Percentiles rank a stretch among this genome's conserved stretches.
phyloP scores from a whole-genome alignment of 2,329 filamentous ascomycete genomes.

The Aspergillus aculeatus region DNA sequence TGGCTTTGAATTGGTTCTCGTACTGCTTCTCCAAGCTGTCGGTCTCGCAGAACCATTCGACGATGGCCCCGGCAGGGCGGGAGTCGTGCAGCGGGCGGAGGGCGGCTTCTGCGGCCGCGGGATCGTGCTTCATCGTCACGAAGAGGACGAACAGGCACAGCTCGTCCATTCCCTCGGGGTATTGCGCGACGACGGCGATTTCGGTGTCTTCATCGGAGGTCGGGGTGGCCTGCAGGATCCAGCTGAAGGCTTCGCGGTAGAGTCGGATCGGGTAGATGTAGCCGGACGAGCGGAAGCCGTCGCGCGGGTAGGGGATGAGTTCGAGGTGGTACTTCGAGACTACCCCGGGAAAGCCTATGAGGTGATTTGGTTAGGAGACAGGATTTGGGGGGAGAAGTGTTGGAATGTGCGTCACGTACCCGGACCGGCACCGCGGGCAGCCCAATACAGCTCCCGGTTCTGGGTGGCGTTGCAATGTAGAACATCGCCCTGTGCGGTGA shows the following conservation, averaged over 20 bases:
- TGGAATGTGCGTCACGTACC: slow-evolving; percentile 25
- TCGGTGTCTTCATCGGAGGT: slow-evolving; percentile 23
- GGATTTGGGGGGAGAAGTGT: too few relatives aligned
- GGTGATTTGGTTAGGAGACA: too few relatives aligned
- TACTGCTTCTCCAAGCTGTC: slow-evolving; percentile 34
- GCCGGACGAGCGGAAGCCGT: slow-evolving; percentile 33
- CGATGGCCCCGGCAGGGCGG: slow-evolving; percentile 38
- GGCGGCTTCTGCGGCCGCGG: slow-evolving; percentile 14
- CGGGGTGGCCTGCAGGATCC: slow-evolving; percentile 38
- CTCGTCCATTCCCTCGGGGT: slow-evolving; percentile 38
- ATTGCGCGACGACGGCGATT: slow-evolving; percentile 27
- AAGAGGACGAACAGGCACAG: slow-evolving; percentile 18
- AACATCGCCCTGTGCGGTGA: slow-evolving; percentile 45
- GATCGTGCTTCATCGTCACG: slow-evolving; percentile 18
- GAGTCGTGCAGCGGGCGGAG: slow-evolving; percentile 26
- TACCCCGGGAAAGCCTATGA: slow-evolving; percentile 49
- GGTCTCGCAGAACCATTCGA: slow-evolving; percentile 39
- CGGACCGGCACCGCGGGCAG: slow-evolving; percentile 49
- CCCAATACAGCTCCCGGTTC: slow-evolving; percentile 52
- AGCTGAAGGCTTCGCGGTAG: slow-evolving; percentile 49
- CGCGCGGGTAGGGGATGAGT: slow-evolving; percentile 26
- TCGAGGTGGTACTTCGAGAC: slow-evolving; percentile 53
- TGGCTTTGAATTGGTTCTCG: slow-evolving; percentile 45
- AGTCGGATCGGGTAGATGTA: slow-evolving; percentile 51
- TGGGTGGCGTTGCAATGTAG: slow-evolving; percentile 29